Percentiles rank a stretch among this genome's conserved stretches.
Conservation (phyloP, 148 eudicot species). For the Drosera capensis region DNA sequence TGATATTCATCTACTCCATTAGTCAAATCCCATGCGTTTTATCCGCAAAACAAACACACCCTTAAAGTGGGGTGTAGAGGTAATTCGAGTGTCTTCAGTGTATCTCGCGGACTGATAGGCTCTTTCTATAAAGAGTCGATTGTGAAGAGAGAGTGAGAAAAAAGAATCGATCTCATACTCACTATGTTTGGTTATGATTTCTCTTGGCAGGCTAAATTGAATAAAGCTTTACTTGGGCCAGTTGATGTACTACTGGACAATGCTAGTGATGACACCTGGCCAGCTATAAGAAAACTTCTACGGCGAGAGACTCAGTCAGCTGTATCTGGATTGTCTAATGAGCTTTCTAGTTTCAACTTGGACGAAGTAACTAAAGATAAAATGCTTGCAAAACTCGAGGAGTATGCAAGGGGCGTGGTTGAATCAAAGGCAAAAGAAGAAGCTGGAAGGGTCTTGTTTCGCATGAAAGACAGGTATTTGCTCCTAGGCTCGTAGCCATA, state of each 20-base stretch:
- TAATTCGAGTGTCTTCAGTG: no score
- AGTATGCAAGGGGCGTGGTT: slow-evolving; percentile 65
- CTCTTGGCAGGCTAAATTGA: slow-evolving; percentile 60
- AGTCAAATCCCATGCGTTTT: no score
- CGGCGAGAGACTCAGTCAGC: slow-evolving; percentile 68
- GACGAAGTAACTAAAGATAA: slow-evolving; percentile 46
- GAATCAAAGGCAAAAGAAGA: slow-evolving; percentile 85
- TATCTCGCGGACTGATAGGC: no score
- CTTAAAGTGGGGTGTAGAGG: no score
- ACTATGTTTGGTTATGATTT: no score
- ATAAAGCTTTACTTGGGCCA: slow-evolving; percentile 68
- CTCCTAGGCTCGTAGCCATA: no score
- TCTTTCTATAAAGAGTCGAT: no score
- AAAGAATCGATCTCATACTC: no score
- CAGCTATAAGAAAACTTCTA: slow-evolving; percentile 74
- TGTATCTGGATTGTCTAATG: slow-evolving; percentile 51
- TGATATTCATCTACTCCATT: no score
- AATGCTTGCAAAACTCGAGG: slow-evolving; percentile 53
- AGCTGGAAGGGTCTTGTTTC: slow-evolving; percentile 74
- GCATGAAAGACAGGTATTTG: slow-evolving; percentile 84
- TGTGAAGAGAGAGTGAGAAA: no score
- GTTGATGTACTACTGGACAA: slow-evolving; percentile 92
- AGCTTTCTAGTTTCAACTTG: slow-evolving; percentile 73
- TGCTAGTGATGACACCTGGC: slow-evolving; percentile 89
- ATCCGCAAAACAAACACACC: no score